Conservation (phyloP, 2,329 filamentous ascomycete species). For the Exutisphaerella laricina region DNA sequence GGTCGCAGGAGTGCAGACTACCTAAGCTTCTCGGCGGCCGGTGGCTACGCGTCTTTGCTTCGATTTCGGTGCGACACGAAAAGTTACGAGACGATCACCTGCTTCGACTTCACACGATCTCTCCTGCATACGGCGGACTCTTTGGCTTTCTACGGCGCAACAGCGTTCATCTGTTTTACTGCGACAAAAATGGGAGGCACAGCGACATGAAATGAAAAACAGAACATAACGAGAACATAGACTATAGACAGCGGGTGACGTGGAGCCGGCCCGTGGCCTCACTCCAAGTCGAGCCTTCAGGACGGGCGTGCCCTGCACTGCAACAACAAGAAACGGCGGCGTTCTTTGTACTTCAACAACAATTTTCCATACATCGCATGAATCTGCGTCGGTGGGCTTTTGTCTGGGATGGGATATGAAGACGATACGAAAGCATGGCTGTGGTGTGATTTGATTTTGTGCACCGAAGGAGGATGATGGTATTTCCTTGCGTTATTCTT, state of each 20-base stretch:
- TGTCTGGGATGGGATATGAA: conserved; percentile 4
- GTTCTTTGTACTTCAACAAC: conserved; percentile 3
- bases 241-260: conserved; percentile 19
- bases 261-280: conserved; percentile 14
- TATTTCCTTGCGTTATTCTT: conserved; percentile 2
- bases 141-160: conserved; percentile 4
- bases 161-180: conserved; percentile 5
- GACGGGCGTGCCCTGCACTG: conserved; percentile 16
- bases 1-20: conserved; percentile 31
- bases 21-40: conserved; percentile 11
- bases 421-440: conserved; percentile 12
- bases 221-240: conserved; percentile 20
- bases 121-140: conserved; percentile 6
- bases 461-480: neutral
- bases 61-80: conserved; percentile 8
- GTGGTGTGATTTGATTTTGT: conserved; percentile 5
- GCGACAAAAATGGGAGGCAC: conserved; percentile 9
- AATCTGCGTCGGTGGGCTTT: neutral
- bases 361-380: too few species aligned
- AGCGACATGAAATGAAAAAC: conserved; percentile 17
- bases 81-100: conserved; percentile 9
- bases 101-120: conserved; percentile 4
- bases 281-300: conserved; percentile 3
- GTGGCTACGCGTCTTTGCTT: conserved; percentile 5
- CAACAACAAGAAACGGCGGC: conserved; percentile 11